phyloP scores from a whole-genome alignment of 768 basidiomycete species.

The Leucogyrophana mollusca region DNA sequence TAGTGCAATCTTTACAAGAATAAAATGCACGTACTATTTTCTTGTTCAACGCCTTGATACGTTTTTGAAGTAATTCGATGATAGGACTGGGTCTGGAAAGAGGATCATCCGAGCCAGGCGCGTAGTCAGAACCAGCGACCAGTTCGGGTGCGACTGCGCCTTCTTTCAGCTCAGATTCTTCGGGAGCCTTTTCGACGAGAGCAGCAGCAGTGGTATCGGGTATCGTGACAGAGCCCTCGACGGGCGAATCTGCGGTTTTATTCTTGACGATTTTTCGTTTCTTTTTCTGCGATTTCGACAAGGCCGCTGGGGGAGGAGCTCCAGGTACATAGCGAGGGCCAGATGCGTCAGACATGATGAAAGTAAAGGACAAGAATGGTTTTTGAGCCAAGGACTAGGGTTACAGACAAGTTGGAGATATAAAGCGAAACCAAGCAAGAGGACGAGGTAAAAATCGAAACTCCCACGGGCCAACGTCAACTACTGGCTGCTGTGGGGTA shows the following conservation, averaged over 20 bases:
- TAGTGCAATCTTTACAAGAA: constrained; percentile 7
- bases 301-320: constrained; percentile 61
- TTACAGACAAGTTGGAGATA: background rate
- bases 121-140: constrained; percentile 37
- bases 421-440: background rate
- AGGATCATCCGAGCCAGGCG: constrained; percentile 42
- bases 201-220: constrained; percentile 47
- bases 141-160: constrained; percentile 46
- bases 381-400: constrained; percentile 1
- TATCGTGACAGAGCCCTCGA: constrained; percentile 34
- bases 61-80: constrained; percentile 77
- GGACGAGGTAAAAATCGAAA: constrained; percentile 7
- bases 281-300: constrained; percentile 62
- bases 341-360: constrained; percentile 34
- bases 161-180: constrained; percentile 45
- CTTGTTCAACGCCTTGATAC: constrained; percentile 74
- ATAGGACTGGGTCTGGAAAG: constrained; percentile 61
- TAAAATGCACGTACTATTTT: constrained; percentile 65
- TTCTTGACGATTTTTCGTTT: constrained; percentile 59
- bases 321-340: constrained; percentile 68
- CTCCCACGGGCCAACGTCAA: constrained; percentile 7
- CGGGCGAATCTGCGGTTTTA: constrained; percentile 46
- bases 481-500: no score
- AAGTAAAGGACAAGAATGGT: constrained; percentile 3
- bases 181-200: constrained; percentile 50